Conservation (phyloP, 805 yeast genomes). For the Metschnikowia amazonensis region DNA sequence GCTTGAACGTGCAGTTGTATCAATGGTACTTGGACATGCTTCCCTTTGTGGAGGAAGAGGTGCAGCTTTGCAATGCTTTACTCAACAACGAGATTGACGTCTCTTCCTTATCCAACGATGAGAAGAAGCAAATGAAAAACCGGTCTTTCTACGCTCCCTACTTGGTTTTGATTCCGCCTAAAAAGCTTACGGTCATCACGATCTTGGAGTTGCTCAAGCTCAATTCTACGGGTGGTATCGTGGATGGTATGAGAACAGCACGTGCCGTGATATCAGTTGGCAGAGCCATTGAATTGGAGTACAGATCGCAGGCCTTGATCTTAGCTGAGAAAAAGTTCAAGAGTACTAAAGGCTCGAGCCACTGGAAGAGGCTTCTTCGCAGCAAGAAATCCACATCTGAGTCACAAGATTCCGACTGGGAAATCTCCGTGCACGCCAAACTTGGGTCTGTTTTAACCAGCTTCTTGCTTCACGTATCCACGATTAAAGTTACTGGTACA, state of each 20-base stretch:
- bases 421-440: slow-evolving; percentile 43
- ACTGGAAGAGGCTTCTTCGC: slow-evolving; percentile 44
- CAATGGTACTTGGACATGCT: slow-evolving; percentile 76
- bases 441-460: slow-evolving; percentile 80
- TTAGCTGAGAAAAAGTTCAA: slow-evolving; percentile 53
- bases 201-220: slow-evolving; percentile 76
- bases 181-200: slow-evolving; percentile 78
- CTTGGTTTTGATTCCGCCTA: slow-evolving; percentile 65
- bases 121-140: slow-evolving; percentile 31
- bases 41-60: slow-evolving; percentile 68
- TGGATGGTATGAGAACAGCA: slow-evolving; percentile 81
- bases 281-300: slow-evolving; percentile 79
- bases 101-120: slow-evolving; percentile 7
- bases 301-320: slow-evolving; percentile 63
- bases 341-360: slow-evolving; percentile 43
- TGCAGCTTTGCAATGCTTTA: slow-evolving; percentile 49
- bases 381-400: slow-evolving; percentile 9
- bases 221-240: slow-evolving; percentile 68
- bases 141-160: slow-evolving; percentile 73
- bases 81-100: slow-evolving; percentile 24
- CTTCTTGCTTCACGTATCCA: slow-evolving; percentile 74
- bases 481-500: slow-evolving; percentile 68
- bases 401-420: slow-evolving; percentile 21
- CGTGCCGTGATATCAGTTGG: slow-evolving; percentile 80
- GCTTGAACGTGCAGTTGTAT: slow-evolving; percentile 72